Base-by-base conservation (phyloP, 352 stramenopile genomes). In the Pythium pyrilobum region DNA sequence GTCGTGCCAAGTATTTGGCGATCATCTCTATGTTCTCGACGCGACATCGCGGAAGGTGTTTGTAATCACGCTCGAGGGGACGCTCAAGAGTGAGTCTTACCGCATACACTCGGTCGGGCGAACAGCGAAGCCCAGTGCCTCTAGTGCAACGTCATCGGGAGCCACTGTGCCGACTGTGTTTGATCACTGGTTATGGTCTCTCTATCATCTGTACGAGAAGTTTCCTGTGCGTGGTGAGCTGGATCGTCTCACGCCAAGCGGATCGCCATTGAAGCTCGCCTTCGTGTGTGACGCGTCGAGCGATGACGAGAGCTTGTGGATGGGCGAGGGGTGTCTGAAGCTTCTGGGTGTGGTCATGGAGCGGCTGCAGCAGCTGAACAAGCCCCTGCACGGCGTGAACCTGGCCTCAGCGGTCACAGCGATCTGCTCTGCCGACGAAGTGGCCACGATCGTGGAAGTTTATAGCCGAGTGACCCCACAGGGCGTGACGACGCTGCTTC, bases 331-430 rank as follows among this genome's bases (percentile, higher is more conserved):
- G 2, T 52, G 33, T 12, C 20, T 11, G n/a, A 39, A 24, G 45
- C 41, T 59, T 47, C 52, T 87, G 28, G 43, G 53, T 2, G 53
- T 18, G 7, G 45, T 85, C 39, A 89, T 81, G 70, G 18, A 59
- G 5, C 62, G 76, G 13, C 40, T 90, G 23, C 53, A 54, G 15
- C 71, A 72, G 24, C 61, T 87, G n/a, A 77, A 87, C 55, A 88
- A 88, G 47, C 65, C 65, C 18, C 50, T 87, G 8, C 20, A 49
- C 12, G 34, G 28, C 1, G n/a, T 72, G 13, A 20, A 64, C 25
- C 31, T 72, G 6, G 21, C 39, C 1, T 34, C 15, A 16, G 16
- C 24, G 24, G 13, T 37, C 20, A 29, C 23, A 16, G 15, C 23
- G 29, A 40, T 40, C 10, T 27, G 33, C 6, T 39, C 24, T 18